Base-by-base conservation (phyloP, 345 rosid genomes). In the Brassica nigra region DNA sequence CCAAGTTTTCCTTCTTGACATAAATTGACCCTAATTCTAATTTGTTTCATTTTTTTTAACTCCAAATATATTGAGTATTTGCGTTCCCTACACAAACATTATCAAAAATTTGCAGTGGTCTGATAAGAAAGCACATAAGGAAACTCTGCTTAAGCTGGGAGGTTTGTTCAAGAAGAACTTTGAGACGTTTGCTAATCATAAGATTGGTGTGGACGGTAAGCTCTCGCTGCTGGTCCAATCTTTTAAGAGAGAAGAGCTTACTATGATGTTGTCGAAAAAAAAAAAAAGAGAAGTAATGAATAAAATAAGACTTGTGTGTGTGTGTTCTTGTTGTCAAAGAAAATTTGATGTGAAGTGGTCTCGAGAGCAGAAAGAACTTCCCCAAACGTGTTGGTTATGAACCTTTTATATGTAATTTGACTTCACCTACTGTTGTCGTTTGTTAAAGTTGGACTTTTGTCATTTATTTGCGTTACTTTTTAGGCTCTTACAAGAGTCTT, bases 161-260 rank as follows among this genome's bases (percentile, higher is more conserved):
- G 96, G 93, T 15, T 80, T 95, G 77, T 95, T 95, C 86, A 92
- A 77, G 87, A 95, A 84, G 63, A 95, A 92, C 76, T 95, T 95
- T 2, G 91, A 74, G 76, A 88, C 85, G 9, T 95, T 95, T 86
- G 89, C 98, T 0, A 84, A 80, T 71, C 82, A 90, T 83, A 87
- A 87, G 90, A 90, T 95, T 12, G 99, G 99, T 28, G 76, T 86
- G 75, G 94, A 90, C 81, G 87, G 66, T 84, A 85, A 88, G 71
- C 93, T 75, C 85, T 88, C 3, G 89, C 97, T 0, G 99, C 98
- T 66, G 97, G 99, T 81, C 97, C 98, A 3, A 80, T n/a, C 82
- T 87, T 85, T 61, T 94, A 47, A 82, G 68, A n/a, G 8, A 67
- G 3, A 16, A 18, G 18, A 18, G 18, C 18, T 18, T 18, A 15